These are phyloP conservation scores for Bacidia gigantensis DNA, from an alignment of 495 filamentous ascomycete species.

Conservation along the genomic window DNA sequence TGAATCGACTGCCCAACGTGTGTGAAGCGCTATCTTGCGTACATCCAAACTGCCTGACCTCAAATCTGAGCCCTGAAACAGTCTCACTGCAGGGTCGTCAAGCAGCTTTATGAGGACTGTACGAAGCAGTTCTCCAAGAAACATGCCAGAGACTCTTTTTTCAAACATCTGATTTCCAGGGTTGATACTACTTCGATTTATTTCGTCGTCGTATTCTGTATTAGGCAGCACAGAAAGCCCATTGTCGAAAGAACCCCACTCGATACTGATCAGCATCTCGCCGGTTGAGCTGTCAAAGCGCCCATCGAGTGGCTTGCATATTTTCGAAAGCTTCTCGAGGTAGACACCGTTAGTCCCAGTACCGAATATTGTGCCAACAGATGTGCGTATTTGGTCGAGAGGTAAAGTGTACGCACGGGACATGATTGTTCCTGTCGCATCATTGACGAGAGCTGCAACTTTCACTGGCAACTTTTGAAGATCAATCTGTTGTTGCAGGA, in stretches of 20 bases:
- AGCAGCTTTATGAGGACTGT: neutral
- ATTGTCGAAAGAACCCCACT: slow-evolving; percentile 23
- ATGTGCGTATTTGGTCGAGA: neutral
- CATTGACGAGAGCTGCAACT: slow-evolving; percentile 3
- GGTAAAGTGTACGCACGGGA: slow-evolving; percentile 7
- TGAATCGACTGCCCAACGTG: too few species aligned
- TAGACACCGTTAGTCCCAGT: slow-evolving; percentile 95
- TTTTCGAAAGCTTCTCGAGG: slow-evolving; percentile 56
- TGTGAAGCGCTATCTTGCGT: too few species aligned
- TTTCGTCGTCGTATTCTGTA: slow-evolving; percentile 1
- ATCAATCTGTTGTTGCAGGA: slow-evolving; percentile 4
- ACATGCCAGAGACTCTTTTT: slow-evolving; percentile 8
- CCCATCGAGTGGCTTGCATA: slow-evolving; percentile 50
- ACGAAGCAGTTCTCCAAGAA: slow-evolving; percentile 5
- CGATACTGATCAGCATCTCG: slow-evolving; percentile 22
- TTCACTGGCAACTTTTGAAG: slow-evolving; percentile 2
- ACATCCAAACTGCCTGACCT: slow-evolving; percentile 6
- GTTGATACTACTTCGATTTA: slow-evolving; percentile 2
- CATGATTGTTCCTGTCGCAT: slow-evolving; percentile 3
- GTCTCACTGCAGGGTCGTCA: neutral
- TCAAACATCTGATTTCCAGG: slow-evolving; percentile 9
- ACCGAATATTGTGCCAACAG: slow-evolving; percentile 40
- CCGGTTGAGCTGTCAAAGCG: neutral
- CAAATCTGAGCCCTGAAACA: neutral
- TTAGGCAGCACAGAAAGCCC: slow-evolving; percentile 17